These are phyloP conservation scores for Aspergillus spinulosporus DNA, from an alignment of 2,329 filamentous ascomycete species.

Conservation along the genomic window DNA sequence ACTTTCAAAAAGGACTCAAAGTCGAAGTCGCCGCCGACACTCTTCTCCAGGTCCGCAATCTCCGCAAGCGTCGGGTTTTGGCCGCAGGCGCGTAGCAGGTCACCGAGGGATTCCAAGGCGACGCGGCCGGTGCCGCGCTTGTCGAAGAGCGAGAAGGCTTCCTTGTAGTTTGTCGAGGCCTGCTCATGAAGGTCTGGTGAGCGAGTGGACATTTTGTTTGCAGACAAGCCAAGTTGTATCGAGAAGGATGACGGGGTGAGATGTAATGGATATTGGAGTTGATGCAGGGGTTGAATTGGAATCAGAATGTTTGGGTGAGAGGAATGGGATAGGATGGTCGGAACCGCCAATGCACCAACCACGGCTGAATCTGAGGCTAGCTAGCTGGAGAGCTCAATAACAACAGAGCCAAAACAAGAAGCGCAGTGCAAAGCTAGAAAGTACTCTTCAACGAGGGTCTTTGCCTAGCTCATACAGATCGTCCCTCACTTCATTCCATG, in stretches of 20 bases:
- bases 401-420: too few species aligned
- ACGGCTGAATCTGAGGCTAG: conserved; percentile 7
- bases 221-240: not conserved
- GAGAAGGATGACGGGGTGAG: conserved; percentile 14
- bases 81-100: conserved; percentile 91
- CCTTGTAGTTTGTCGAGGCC: conserved; percentile 97
- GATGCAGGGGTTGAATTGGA: conserved; percentile 1
- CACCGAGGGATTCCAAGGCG: conserved; percentile 79
- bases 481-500: not conserved
- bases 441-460: not conserved
- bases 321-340: conserved; percentile 13
- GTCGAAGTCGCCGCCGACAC: conserved; percentile 88
- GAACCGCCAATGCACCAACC: conserved; percentile 7
- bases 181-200: conserved; percentile 42
- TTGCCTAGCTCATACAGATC: not conserved
- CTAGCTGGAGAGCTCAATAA: not conserved
- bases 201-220: conserved; percentile 19
- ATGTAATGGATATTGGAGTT: not conserved
- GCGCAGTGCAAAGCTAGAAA: not conserved
- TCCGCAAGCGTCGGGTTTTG: conserved; percentile 96
- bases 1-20: conserved; percentile 97
- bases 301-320: conserved; percentile 8
- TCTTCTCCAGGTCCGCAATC: conserved; percentile 89
- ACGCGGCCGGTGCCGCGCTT: conserved; percentile 97
- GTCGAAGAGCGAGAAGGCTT: conserved; percentile 99